Evolutionary conservation across 257 asterid species (phyloP).

Genomic region (Ligustrum vulgare): DNA sequence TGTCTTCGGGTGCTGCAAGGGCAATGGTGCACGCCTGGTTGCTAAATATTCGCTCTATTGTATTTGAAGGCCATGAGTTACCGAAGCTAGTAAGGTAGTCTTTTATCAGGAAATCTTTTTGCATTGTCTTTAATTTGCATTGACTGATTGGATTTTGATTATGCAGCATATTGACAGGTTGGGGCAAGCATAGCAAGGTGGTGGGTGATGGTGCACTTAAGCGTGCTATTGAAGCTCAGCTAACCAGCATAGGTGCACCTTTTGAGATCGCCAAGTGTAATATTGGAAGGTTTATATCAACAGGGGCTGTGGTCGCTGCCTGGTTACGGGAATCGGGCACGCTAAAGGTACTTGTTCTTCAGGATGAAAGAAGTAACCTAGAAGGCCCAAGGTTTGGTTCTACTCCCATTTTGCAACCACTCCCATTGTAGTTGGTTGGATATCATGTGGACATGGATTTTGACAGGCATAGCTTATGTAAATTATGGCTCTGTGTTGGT

Average conservation of each 20-base stretch:
- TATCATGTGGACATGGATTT: slow-evolving; percentile 18
- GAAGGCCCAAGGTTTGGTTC: slow-evolving; percentile 32
- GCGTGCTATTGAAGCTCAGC: slow-evolving; percentile 72
- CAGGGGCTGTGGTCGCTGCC: slow-evolving; percentile 75
- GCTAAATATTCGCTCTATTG: slow-evolving; percentile 66
- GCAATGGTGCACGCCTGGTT: slow-evolving; percentile 98
- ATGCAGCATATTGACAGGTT: slow-evolving; percentile 87
- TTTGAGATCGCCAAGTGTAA: slow-evolving; percentile 74
- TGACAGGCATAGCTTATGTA: neutral
- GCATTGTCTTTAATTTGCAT: neutral
- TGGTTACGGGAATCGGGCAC: slow-evolving; percentile 90
- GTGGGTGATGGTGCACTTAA: slow-evolving; percentile 85
- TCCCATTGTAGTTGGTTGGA: slow-evolving; percentile 43
- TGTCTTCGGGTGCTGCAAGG: slow-evolving; percentile 95
- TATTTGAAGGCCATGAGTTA: slow-evolving; percentile 80
- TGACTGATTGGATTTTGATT: neutral
- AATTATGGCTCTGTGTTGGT: neutral
- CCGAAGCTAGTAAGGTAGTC: slow-evolving; percentile 72
- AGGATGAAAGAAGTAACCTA: slow-evolving; percentile 51
- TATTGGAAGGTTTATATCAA: slow-evolving; percentile 78
- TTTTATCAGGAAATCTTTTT: neutral
- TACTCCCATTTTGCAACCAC: slow-evolving; percentile 40
- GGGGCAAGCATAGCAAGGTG: slow-evolving; percentile 99
- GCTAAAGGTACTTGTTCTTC: slow-evolving; percentile 67
- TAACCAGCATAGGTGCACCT: slow-evolving; percentile 81